phyloP scores from a whole-genome alignment of 176 grass and related monocot genomes.

The Lolium multiflorum region DNA sequence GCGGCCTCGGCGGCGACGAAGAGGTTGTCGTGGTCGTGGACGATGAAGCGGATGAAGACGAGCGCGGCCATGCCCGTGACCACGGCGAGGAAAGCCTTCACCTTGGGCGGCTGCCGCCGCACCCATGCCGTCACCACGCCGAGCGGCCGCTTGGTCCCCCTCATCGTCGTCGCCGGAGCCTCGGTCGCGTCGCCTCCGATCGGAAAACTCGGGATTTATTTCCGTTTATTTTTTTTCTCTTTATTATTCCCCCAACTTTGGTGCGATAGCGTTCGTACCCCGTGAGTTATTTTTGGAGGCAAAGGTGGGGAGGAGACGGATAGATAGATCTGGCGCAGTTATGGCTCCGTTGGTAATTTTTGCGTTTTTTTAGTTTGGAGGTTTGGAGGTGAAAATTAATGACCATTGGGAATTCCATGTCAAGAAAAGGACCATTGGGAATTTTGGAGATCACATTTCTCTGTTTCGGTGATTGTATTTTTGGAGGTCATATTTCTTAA shows the following conservation, averaged over 20 bases:
- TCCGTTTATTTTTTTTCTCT: background rate
- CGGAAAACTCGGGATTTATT: slow-evolving; percentile 44
- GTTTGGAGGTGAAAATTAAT: background rate
- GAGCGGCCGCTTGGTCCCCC: slow-evolving; percentile 69
- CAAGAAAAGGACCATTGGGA: no score
- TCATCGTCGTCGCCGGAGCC: slow-evolving; percentile 49
- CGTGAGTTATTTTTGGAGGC: slow-evolving; percentile 17
- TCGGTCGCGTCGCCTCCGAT: slow-evolving; percentile 36
- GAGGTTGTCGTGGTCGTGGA: slow-evolving; percentile 98
- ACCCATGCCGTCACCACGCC: slow-evolving; percentile 72
- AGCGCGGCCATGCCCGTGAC: slow-evolving; percentile 94
- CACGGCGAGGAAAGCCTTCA: slow-evolving; percentile 96
- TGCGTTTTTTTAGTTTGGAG: background rate
- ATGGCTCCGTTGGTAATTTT: slow-evolving; percentile 8
- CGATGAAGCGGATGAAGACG: slow-evolving; percentile 94
- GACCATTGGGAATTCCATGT: background rate
- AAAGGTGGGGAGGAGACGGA: background rate
- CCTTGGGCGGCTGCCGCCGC: slow-evolving; percentile 90
- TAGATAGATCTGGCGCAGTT: slow-evolving; percentile 1
- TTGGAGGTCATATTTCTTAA: no score
- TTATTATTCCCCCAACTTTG: background rate
- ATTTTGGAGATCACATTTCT: background rate
- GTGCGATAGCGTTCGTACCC: slow-evolving; percentile 1
- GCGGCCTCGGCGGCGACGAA: slow-evolving; percentile 95
- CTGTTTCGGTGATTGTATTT: background rate